phyloP scores from a whole-genome alignment of 371 early-diverging fungal species.

The Syncephalastrum racemosum region DNA sequence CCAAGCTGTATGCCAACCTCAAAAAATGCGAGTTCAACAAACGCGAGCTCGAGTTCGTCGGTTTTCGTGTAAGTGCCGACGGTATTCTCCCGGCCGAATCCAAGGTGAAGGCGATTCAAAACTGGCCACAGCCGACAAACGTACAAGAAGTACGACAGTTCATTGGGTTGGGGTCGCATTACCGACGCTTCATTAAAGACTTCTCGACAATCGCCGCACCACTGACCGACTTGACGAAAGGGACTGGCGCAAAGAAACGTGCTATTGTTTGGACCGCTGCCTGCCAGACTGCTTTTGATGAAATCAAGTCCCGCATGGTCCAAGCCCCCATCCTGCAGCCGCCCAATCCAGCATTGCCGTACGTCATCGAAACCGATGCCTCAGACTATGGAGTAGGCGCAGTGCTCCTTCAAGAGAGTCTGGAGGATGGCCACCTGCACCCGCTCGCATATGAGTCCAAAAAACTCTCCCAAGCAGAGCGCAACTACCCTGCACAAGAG shows the following conservation, averaged over 20 bases:
- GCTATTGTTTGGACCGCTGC: constrained; percentile 3
- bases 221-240: constrained; percentile 30
- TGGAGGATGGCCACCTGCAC: not conserved
- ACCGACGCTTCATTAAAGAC: constrained; percentile 27
- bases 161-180: constrained; percentile 30
- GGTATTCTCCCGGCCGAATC: constrained; percentile 17
- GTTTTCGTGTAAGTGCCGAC: no score
- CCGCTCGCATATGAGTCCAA: constrained; percentile 28
- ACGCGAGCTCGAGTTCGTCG: no score
- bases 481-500: constrained; percentile 37
- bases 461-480: constrained; percentile 23
- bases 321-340: no score
- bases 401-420: no score
- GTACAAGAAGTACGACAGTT: constrained; percentile 36
- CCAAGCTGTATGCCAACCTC: no score
- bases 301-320: no score
- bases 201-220: constrained; percentile 36
- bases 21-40: no score
- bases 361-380: no score
- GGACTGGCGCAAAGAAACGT: constrained; percentile 10
- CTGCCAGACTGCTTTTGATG: constrained; percentile 27
- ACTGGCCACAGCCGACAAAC: constrained; percentile 38
- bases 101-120: constrained; percentile 30
- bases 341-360: no score
- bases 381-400: no score